Base-by-base conservation (phyloP, 495 filamentous ascomycete genomes). In the Hypoxylon fragiforme region DNA sequence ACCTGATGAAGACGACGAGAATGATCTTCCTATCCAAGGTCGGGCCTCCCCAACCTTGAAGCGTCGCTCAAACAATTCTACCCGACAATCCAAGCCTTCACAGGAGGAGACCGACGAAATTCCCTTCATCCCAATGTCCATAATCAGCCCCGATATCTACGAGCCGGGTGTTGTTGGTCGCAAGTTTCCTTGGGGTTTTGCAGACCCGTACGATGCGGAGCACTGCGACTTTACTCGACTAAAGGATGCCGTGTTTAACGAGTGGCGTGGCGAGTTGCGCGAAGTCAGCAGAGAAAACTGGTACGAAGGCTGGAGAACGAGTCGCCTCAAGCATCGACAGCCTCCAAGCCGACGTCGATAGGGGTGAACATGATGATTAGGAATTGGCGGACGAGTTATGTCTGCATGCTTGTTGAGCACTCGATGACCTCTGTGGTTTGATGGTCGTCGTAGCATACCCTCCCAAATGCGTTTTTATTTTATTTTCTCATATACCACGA, bases 231-330 rank as follows among this genome's bases (percentile, higher is more conserved):
- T 97, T 71, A 76, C 87, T n/a, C 84, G 85, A 48, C 76, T 98
- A 53, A 92, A 91, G 74, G 91, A 97, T 15, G 84, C 85, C 4
- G 89, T 97, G 15, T 98, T 98, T 68, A 85, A 72, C 63, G 95
- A 97, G 65, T 98, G 94, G 94, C 81, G 91, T 35, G 81, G 79
- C 12, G 94, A 98, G 64, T 78, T 98, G 54, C 87, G 92, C 37
- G 92, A 96, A 71, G 89, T 89, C 32, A 96, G 91, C 70, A 82
- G 90, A 43, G 91, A 95, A 72, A 77, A 89, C 51, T 97, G 91
- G 89, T 98, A 98, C 60, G 94, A 98, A 71, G 85, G 89, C 58
- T 98, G 94, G 94, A 83, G 94, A 72, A 97, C 80, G 1, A 81
- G 74, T 70, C 70, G 80, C 46, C 77, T 83, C 50, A 81, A 80